A percentile compares a stretch with the other conserved stretches of the same genome.
Evolutionary conservation across 2,329 filamentous ascomycete genomes (phyloP).

Genomic region (Hymenoscyphus albidus): DNA sequence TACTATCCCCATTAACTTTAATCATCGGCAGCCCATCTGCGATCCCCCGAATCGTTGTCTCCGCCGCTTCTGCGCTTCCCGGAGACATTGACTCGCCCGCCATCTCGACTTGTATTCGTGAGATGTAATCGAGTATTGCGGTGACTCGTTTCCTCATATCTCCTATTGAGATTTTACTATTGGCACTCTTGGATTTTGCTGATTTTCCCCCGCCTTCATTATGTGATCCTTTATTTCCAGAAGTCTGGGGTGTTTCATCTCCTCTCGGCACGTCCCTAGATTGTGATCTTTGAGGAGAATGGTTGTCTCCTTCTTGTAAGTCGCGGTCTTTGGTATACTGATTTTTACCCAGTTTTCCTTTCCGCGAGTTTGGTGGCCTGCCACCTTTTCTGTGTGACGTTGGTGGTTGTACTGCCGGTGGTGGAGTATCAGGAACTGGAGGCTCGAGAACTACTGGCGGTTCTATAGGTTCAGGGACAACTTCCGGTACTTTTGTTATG

Average conservation of each 20-base stretch:
- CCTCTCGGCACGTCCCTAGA: conserved; percentile 38
- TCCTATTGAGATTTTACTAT: conserved; percentile 70
- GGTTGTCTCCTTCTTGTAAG: conserved; percentile 45
- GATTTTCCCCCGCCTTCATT: conserved; percentile 34
- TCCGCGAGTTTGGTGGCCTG: conserved; percentile 61
- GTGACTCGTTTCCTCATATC: conserved; percentile 84
- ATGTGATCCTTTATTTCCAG: conserved; percentile 36
- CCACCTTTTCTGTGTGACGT: conserved; percentile 58
- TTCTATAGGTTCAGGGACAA: conserved; percentile 35
- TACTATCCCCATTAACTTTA: conserved; percentile 37
- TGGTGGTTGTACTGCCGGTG: conserved; percentile 38
- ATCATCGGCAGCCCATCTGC: conserved; percentile 35
- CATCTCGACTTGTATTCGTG: conserved; percentile 82
- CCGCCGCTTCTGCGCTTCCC: conserved; percentile 38
- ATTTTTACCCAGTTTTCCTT: conserved; percentile 67
- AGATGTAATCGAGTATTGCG: conserved; percentile 85
- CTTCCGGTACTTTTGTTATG: conserved; percentile 27
- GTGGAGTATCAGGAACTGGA: conserved; percentile 46
- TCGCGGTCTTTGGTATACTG: conserved; percentile 80
- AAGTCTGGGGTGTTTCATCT: conserved; percentile 50
- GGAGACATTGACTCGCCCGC: conserved; percentile 56
- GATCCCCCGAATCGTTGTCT: conserved; percentile 35
- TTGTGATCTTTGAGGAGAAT: conserved; percentile 52
- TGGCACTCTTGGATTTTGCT: conserved; percentile 35
- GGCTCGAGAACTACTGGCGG: conserved; percentile 45